Evolutionary conservation across 2,329 filamentous ascomycete genomes (phyloP), one percentile per base, ranked within the genome.

Genomic region (Scolecobasidium constrictum): DNA sequence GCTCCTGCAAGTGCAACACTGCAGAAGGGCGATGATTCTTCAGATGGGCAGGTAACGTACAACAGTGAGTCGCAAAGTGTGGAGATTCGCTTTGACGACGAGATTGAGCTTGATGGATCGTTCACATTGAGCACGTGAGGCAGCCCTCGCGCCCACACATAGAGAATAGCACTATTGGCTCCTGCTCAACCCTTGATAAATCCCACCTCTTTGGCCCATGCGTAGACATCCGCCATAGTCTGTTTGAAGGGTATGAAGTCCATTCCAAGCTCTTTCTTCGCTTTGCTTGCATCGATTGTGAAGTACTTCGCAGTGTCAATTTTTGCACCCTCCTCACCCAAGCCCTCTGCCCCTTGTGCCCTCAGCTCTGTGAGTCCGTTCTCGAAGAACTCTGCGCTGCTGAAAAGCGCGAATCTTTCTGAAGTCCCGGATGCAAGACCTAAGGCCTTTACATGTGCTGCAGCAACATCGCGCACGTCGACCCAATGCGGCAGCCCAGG

Each of bases 371-470:
- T 67, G 26, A 81, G 70, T 52, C 71, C 64, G 52, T 72, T 71
- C 55, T 82, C 82, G 41, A 65, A 71, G 54, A 80, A 83, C 51
- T 72, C 66, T 0, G 72, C 75, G 0, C 71, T 70, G 0, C 78
- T 72, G 35, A 81, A 54, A 20, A 34, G 33, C 53, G 82, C 78
- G 61, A 81, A 83, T 2, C 81, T 68, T 57, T 78, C 72, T 26
- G 72, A 75, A 1, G 74, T 77, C 5, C 68, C 69, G 16, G 73
- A 72, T 0, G 71, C 66, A 19, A 73, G 64, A 47, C 75, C 67
- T 1, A 69, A 63, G 0, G 77, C 76, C 18, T 67, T 66, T n/a
- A 84, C 69, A 48, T 84, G 79, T 0, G 74, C 73, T 4, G 71
- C 58, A 0, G 79, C 80, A 1, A 83, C 71, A 50, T 84, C 65